A percentile compares a stretch with the other conserved stretches of the same genome.
Evolutionary conservation across 2,329 filamentous ascomycete genomes (phyloP).

Genomic region (Verticillium nonalfalfae): DNA sequence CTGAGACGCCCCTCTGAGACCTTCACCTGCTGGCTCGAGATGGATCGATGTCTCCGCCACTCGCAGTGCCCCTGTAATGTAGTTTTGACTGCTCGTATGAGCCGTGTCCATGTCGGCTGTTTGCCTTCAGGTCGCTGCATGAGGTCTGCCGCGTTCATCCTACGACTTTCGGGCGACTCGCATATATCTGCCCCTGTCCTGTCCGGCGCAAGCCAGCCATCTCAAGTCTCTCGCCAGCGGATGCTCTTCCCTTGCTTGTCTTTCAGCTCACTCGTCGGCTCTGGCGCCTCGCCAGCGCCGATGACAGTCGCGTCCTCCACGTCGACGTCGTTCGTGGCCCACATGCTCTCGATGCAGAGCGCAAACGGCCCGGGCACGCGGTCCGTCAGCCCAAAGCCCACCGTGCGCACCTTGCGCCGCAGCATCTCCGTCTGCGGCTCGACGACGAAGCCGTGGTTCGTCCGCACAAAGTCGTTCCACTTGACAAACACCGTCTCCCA

Average conservation of each 20-base stretch:
- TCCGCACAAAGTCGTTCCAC: slow-evolving; percentile 90
- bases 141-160: too few species aligned
- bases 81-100: too few species aligned
- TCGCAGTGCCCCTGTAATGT: too few species aligned
- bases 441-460: slow-evolving; percentile 85
- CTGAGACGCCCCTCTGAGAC: too few species aligned
- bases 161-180: too few species aligned
- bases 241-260: slow-evolving; percentile 30
- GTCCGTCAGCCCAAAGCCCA: slow-evolving; percentile 87
- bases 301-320: slow-evolving; percentile 10
- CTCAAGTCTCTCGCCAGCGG: slow-evolving; percentile 19
- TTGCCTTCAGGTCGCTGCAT: too few species aligned
- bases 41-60: too few species aligned
- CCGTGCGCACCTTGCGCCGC: slow-evolving; percentile 74
- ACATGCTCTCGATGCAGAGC: slow-evolving; percentile 76
- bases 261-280: slow-evolving; percentile 20
- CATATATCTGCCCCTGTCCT: background rate
- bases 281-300: slow-evolving; percentile 4
- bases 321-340: slow-evolving; percentile 68
- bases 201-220: background rate
- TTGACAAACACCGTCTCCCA: slow-evolving; percentile 96
- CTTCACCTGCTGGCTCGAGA: too few species aligned
- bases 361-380: slow-evolving; percentile 84
- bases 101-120: too few species aligned
- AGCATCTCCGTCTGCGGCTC: slow-evolving; percentile 91